These are phyloP conservation scores for Allium fistulosum DNA, from an alignment of 106 monocot species.

Conservation along the genomic window DNA sequence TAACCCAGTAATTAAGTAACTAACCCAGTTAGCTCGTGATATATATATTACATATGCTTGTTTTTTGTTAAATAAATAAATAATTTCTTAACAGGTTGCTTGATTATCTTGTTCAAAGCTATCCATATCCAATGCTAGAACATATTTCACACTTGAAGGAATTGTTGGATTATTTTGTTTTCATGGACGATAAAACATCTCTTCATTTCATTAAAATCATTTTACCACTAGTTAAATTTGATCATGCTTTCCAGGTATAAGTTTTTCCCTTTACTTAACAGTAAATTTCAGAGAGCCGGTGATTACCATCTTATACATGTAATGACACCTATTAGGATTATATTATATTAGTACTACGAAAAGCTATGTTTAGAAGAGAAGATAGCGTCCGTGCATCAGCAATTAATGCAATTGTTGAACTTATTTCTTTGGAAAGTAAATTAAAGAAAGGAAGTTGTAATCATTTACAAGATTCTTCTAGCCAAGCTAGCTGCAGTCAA, in stretches of 20 bases:
- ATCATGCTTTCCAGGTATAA: slow-evolving; percentile 66
- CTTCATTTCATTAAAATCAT: slow-evolving; percentile 35
- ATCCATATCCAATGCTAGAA: slow-evolving; percentile 68
- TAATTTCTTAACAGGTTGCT: slow-evolving; percentile 45
- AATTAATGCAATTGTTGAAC: slow-evolving; percentile 46
- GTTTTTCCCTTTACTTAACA: slow-evolving; percentile 1
- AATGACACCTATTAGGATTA: slow-evolving; percentile 46
- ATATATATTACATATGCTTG: too few relatives aligned
- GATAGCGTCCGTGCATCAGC: slow-evolving; percentile 68
- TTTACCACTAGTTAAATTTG: slow-evolving; percentile 73
- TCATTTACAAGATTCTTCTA: slow-evolving; percentile 72
- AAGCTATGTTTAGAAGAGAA: slow-evolving; percentile 89
- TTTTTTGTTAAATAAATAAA: too few relatives aligned
- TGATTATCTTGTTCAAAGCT: slow-evolving; percentile 47
- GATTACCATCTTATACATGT: too few relatives aligned
- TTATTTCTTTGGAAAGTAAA: slow-evolving; percentile 54
- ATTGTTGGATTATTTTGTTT: slow-evolving; percentile 84
- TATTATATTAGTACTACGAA: slow-evolving; percentile 73
- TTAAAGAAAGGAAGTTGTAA: slow-evolving; percentile 36
- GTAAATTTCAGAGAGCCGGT: background rate
- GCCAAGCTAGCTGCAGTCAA: slow-evolving; percentile 96
- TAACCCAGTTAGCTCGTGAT: background rate
- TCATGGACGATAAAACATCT: slow-evolving; percentile 67
- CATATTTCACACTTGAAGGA: slow-evolving; percentile 73
- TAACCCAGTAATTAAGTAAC: slow-evolving; percentile 57